Percentiles rank a stretch among this genome's conserved stretches.
phyloP scores from a whole-genome alignment of 2,329 filamentous ascomycete species.

The Acrocalymma vagum region DNA sequence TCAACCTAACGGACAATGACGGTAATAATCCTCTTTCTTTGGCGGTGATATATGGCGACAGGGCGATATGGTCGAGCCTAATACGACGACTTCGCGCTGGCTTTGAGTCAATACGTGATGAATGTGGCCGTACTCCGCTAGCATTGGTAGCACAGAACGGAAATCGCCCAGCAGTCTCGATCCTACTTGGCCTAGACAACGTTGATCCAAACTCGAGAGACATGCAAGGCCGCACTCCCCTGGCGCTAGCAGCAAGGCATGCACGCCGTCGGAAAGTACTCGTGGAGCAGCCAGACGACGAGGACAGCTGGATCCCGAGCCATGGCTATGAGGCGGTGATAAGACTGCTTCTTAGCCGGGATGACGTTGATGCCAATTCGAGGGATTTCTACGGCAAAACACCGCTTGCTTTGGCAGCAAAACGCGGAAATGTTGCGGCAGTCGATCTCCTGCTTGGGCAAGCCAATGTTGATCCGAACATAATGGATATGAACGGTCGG shows the following conservation, averaged over 20 bases:
- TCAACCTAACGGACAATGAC: too few relatives aligned
- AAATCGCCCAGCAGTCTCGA: background rate
- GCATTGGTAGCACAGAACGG: conserved; percentile 2
- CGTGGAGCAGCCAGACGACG: background rate
- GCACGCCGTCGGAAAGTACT: background rate
- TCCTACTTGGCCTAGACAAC: background rate
- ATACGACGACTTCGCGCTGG: too few relatives aligned
- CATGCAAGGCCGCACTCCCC: conserved; percentile 1
- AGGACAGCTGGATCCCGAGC: too few relatives aligned
- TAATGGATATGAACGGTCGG: background rate
- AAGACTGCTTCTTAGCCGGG: background rate
- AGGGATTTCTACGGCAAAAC: conserved; percentile 6
- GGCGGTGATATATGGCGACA: too few relatives aligned
- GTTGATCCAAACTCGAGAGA: conserved; percentile 1
- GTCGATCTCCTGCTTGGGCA: conserved; percentile 3
- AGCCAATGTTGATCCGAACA: background rate
- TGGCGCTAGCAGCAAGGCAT: background rate
- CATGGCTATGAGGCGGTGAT: background rate
- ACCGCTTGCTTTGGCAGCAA: conserved; percentile 4
- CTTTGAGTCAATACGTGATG: too few relatives aligned
- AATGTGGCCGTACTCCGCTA: conserved; percentile 2
- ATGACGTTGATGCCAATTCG: conserved; percentile 15
- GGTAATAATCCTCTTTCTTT: too few relatives aligned
- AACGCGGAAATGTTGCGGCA: background rate
- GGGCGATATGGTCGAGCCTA: too few relatives aligned